Conservation (phyloP, 176 grass and related monocot species). For the Cocos nucifera region DNA sequence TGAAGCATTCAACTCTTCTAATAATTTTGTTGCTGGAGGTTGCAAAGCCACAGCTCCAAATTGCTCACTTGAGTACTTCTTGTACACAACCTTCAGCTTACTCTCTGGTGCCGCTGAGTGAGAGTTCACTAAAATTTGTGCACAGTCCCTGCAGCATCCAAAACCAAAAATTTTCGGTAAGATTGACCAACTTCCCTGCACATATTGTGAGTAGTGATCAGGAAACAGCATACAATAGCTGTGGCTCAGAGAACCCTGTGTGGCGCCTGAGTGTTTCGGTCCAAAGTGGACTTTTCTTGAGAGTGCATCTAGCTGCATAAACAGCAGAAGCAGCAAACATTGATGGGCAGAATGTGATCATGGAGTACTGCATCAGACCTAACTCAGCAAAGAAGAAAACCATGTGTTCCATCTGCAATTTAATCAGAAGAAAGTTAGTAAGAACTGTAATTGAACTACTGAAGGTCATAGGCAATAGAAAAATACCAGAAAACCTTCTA, state of each 20-base stretch:
- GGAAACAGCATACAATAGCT: conserved; percentile 47
- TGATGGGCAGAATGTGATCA: conserved; percentile 46
- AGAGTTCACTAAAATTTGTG: conserved; percentile 42
- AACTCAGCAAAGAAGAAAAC: conserved; percentile 91
- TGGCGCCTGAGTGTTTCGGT: conserved; percentile 73
- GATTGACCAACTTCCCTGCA: too few species aligned
- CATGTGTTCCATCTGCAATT: conserved; percentile 73
- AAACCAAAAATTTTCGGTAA: not conserved
- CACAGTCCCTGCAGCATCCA: conserved; percentile 33
- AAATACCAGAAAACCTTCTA: too few species aligned
- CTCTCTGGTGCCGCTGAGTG: conserved; percentile 41
- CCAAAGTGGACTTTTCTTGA: conserved; percentile 66
- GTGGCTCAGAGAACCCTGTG: conserved; percentile 50
- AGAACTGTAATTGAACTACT: not conserved
- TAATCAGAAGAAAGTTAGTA: not conserved
- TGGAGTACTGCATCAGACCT: conserved; percentile 59
- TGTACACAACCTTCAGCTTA: conserved; percentile 68
- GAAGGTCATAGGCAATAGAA: not conserved
- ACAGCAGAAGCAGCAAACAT: conserved; percentile 75
- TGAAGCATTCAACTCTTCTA: conserved; percentile 19
- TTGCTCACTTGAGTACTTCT: conserved; percentile 65
- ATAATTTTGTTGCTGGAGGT: conserved; percentile 29
- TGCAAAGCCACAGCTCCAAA: conserved; percentile 54
- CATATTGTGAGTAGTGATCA: too few species aligned
- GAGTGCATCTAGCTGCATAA: conserved; percentile 71